Evolutionary conservation across 805 yeast species (phyloP).

Genomic region (Maudiozyma saulgeensis): DNA sequence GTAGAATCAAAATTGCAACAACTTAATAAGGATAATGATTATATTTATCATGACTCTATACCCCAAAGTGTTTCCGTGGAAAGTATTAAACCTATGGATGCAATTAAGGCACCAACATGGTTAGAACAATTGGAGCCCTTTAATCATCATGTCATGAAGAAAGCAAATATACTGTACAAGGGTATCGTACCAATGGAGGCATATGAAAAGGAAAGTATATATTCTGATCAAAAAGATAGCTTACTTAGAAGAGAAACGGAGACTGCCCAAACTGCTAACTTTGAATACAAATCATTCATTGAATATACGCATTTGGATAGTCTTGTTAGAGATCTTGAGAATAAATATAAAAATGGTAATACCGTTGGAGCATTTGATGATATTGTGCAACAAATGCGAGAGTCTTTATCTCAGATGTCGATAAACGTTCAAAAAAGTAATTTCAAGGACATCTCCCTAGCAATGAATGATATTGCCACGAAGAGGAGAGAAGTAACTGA

Average conservation of each 20-base stretch:
- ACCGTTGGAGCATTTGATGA: constrained; percentile 13
- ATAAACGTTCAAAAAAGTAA: constrained; percentile 18
- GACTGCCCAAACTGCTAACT: constrained; percentile 63
- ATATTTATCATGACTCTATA: constrained; percentile 70
- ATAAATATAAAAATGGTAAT: constrained; percentile 25
- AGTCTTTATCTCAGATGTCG: constrained; percentile 25
- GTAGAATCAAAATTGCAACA: constrained; percentile 31
- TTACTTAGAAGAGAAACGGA: constrained; percentile 67
- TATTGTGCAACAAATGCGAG: constrained; percentile 23
- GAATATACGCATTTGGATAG: constrained; percentile 74
- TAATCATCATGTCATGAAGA: constrained; percentile 31
- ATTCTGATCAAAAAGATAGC: constrained; percentile 82
- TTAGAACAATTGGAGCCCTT: constrained; percentile 41
- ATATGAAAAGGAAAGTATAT: constrained; percentile 77
- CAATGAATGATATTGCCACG: constrained; percentile 31
- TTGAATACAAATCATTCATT: constrained; percentile 67
- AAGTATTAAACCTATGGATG: constrained; percentile 41
- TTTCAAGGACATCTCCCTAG: constrained; percentile 20
- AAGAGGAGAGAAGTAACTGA: constrained; percentile 30
- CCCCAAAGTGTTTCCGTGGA: constrained; percentile 42
- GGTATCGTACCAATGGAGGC: constrained; percentile 78
- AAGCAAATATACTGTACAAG: constrained; percentile 51
- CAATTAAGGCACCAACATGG: constrained; percentile 60
- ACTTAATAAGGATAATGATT: constrained; percentile 77
- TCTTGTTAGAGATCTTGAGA: constrained; percentile 46